Evolutionary conservation across 768 basidiomycete genomes (phyloP).

Genomic region (Cubamyces sp.): DNA sequence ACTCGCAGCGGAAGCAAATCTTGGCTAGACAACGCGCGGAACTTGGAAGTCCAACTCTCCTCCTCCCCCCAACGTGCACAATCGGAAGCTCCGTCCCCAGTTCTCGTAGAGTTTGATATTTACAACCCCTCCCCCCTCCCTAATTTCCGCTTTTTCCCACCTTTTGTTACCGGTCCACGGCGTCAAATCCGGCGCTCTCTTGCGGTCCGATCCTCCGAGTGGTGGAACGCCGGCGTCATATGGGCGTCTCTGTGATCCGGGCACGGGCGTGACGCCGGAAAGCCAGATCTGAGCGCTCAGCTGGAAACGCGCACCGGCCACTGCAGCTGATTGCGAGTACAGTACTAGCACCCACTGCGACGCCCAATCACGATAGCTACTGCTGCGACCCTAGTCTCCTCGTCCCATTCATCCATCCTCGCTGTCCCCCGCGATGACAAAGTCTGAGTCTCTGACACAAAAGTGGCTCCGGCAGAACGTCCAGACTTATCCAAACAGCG

Average conservation of each 20-base stretch:
- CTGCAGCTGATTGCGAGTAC: neutral
- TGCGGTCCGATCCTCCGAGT: slow-evolving; percentile 13
- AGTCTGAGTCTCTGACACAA: slow-evolving; percentile 41
- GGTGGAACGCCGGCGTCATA: neutral
- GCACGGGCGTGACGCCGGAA: too few species aligned
- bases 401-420: too few species aligned
- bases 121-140: slow-evolving; percentile 6
- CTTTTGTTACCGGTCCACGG: slow-evolving; percentile 5
- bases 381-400: too few species aligned
- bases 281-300: too few species aligned
- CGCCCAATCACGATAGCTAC: too few species aligned
- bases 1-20: slow-evolving; percentile 34
- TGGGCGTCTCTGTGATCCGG: neutral
- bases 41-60: slow-evolving; percentile 26
- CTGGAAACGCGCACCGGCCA: too few species aligned
- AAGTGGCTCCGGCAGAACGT: slow-evolving; percentile 72
- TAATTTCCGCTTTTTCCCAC: neutral
- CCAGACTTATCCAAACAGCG: slow-evolving; percentile 55
- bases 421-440: slow-evolving; percentile 33
- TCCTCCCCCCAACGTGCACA: neutral
- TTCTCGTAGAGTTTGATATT: slow-evolving; percentile 19
- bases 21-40: slow-evolving; percentile 23
- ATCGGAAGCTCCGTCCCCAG: slow-evolving; percentile 25
- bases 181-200: neutral
- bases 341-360: neutral